Percentiles rank a stretch among this genome's conserved stretches.
Evolutionary conservation across 2,329 filamentous ascomycete species (phyloP).

Genomic region (Zasmidium angulare): DNA sequence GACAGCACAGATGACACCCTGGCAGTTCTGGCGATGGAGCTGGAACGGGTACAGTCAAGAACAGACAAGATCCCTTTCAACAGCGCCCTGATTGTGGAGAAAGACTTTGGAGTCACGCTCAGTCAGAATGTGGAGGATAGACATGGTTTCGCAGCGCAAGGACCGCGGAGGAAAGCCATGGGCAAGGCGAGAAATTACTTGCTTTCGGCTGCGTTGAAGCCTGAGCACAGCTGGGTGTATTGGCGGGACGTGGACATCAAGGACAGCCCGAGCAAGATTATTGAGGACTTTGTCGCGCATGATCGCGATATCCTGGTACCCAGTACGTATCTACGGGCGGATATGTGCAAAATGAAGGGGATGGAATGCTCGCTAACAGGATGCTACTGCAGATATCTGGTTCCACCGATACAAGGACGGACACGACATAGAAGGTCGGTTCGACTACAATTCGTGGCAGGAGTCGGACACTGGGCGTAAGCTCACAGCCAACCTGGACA

Average conservation of each 20-base stretch:
- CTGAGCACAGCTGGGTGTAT: constrained; percentile 97
- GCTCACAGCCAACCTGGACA: constrained; percentile 70
- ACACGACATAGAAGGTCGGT: constrained; percentile 87
- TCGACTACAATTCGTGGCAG: constrained; percentile 99
- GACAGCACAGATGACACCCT: constrained; percentile 90
- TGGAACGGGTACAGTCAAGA: constrained; percentile 81
- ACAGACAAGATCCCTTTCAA: constrained; percentile 77
- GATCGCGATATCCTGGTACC: constrained; percentile 91
- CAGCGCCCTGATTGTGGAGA: constrained; percentile 81
- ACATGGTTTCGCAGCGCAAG: constrained; percentile 84
- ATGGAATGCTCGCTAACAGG: constrained; percentile 16
- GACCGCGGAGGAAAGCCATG: constrained; percentile 85
- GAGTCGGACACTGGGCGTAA: constrained; percentile 83
- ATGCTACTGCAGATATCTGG: constrained; percentile 74
- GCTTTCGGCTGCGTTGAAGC: constrained; percentile 77
- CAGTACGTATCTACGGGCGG: constrained; percentile 61
- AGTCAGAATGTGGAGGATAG: constrained; percentile 78
- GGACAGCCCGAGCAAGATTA: constrained; percentile 80
- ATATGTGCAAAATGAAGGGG: not conserved
- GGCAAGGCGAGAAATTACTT: constrained; percentile 90
- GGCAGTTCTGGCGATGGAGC: constrained; percentile 78
- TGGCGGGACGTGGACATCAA: constrained; percentile 98
- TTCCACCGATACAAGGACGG: constrained; percentile 84
- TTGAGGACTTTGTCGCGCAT: constrained; percentile 94
- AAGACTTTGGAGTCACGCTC: constrained; percentile 79